Percentiles rank a stretch among this genome's conserved stretches.
phyloP scores from a whole-genome alignment of 2,329 filamentous ascomycete species.

The Talaromyces amestolkiae region DNA sequence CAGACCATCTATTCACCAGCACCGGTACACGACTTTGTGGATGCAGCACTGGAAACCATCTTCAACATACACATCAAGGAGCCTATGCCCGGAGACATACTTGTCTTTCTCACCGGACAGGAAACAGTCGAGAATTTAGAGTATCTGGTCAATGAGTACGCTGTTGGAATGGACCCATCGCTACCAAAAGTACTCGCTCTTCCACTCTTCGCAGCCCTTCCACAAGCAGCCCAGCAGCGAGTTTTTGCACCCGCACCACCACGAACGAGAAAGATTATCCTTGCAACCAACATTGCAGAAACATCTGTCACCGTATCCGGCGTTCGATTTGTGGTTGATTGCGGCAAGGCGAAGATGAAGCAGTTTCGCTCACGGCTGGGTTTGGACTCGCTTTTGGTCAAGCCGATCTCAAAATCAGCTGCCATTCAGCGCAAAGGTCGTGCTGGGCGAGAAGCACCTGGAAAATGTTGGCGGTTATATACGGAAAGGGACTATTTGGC shows the following conservation, averaged over 20 bases:
- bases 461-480: conserved; percentile 87
- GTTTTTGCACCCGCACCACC: conserved; percentile 75
- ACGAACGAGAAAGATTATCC: conserved; percentile 79
- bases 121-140: conserved; percentile 86
- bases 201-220: conserved; percentile 85
- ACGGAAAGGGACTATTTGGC: conserved; percentile 71
- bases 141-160: conserved; percentile 76
- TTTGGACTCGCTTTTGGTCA: conserved; percentile 85
- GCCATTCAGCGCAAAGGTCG: conserved; percentile 88
- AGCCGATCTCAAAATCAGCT: conserved; percentile 88
- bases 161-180: conserved; percentile 67
- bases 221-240: conserved; percentile 78
- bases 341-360: conserved; percentile 91
- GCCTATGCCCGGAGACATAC: conserved; percentile 86
- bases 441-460: conserved; percentile 86
- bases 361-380: conserved; percentile 81
- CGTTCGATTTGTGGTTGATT: conserved; percentile 86
- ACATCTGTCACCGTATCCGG: conserved; percentile 95
- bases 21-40: conserved; percentile 76
- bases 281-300: conserved; percentile 97
- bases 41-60: conserved; percentile 75
- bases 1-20: conserved; percentile 70
- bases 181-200: conserved; percentile 68
- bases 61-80: conserved; percentile 85
- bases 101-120: conserved; percentile 89